These are phyloP conservation scores for Xylaria grammica DNA, from an alignment of 495 filamentous ascomycete species.

Conservation along the genomic window DNA sequence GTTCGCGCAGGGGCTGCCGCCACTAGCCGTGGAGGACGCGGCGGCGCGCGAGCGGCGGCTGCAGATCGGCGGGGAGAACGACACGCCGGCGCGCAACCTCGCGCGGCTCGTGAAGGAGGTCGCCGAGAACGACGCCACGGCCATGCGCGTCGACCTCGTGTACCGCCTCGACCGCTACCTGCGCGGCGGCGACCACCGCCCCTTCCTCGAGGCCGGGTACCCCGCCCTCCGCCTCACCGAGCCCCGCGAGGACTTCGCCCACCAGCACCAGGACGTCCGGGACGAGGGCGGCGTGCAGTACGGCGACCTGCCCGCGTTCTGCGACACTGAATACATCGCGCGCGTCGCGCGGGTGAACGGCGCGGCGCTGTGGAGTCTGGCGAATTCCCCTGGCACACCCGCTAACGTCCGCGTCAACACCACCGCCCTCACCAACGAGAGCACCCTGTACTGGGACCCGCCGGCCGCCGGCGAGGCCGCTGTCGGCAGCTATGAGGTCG, in stretches of 20 bases:
- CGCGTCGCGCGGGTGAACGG: constrained; percentile 58
- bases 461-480: constrained; percentile 27
- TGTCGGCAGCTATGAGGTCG: constrained; percentile 50
- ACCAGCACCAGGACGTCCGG: constrained; percentile 61
- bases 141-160: constrained; percentile 52
- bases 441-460: constrained; percentile 49
- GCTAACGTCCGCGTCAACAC: constrained; percentile 54
- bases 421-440: constrained; percentile 48
- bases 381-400: constrained; percentile 51
- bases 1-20: constrained; percentile 52
- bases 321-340: constrained; percentile 57
- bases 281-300: constrained; percentile 49
- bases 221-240: constrained; percentile 60
- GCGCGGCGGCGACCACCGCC: constrained; percentile 57
- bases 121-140: constrained; percentile 48
- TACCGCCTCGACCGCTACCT: constrained; percentile 60
- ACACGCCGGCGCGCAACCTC: constrained; percentile 57
- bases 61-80: constrained; percentile 58
- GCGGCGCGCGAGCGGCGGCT: constrained; percentile 37
- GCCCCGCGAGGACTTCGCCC: constrained; percentile 56
- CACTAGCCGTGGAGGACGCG: constrained; percentile 42
- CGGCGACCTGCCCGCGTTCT: constrained; percentile 57
- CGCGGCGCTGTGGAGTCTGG: constrained; percentile 54
- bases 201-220: constrained; percentile 57
- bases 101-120: constrained; percentile 60